These are phyloP conservation scores for Athelia psychrophila DNA, from an alignment of 1,284 basidiomycete species.

Conservation along the genomic window DNA sequence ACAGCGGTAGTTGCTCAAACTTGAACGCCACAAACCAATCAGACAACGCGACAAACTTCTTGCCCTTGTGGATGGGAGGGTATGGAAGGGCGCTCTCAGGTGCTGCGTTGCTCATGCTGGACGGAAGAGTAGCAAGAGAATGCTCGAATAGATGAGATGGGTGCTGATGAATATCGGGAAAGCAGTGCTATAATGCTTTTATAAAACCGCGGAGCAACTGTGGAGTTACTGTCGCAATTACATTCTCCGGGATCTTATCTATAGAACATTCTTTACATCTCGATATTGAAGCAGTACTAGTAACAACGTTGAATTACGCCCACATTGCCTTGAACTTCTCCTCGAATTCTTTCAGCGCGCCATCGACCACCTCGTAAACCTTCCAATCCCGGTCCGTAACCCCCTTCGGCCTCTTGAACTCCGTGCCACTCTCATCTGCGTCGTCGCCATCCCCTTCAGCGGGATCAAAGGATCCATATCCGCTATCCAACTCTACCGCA, in stretches of 20 bases:
- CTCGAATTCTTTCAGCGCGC: slow-evolving; percentile 46
- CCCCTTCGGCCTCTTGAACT: slow-evolving; percentile 30
- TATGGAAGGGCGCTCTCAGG: slow-evolving; percentile 73
- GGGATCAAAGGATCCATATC: slow-evolving; percentile 28
- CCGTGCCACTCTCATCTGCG: slow-evolving; percentile 15
- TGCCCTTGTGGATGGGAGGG: slow-evolving; percentile 75
- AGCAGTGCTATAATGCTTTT: no score
- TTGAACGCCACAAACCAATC: slow-evolving; percentile 74
- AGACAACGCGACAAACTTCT: slow-evolving; percentile 83
- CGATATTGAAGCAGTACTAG: no score
- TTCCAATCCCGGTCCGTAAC: slow-evolving; percentile 50
- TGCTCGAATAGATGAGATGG: no score
- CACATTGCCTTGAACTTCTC: slow-evolving; percentile 51
- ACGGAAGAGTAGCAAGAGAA: no score
- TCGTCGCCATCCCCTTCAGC: slow-evolving; percentile 26
- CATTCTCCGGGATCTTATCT: no score
- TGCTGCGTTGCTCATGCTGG: slow-evolving; percentile 8
- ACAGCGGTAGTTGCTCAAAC: not conserved
- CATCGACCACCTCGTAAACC: slow-evolving; percentile 49
- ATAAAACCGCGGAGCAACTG: no score
- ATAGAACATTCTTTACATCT: no score
- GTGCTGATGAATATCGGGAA: no score
- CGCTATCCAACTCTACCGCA: slow-evolving; percentile 27
- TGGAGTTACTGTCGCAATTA: no score
- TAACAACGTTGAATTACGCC: no score